Conservation (phyloP, 1,284 basidiomycete species). For the Cerioporus squamosus region DNA sequence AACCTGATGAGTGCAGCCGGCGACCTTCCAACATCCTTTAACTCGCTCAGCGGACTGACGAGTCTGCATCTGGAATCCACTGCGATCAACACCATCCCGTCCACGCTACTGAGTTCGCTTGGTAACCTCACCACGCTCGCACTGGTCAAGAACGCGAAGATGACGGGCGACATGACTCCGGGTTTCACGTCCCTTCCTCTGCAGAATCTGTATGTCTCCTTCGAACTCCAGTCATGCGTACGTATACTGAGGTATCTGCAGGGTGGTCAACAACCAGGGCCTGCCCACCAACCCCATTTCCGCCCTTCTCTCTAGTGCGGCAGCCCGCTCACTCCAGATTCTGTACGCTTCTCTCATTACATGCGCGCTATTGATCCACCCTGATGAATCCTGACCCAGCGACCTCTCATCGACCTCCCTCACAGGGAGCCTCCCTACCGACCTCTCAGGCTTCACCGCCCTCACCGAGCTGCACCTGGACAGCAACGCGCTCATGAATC, state of each 20-base stretch:
- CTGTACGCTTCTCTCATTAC: slow-evolving; percentile 33
- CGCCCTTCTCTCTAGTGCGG: slow-evolving; percentile 36
- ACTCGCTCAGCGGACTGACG: slow-evolving; percentile 42
- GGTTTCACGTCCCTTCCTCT: slow-evolving; percentile 41
- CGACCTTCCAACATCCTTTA: slow-evolving; percentile 42
- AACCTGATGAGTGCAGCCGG: slow-evolving; percentile 38
- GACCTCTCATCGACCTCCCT: slow-evolving; percentile 37
- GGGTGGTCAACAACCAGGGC: slow-evolving; percentile 41
- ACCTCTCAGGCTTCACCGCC: slow-evolving; percentile 33
- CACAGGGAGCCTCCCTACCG: slow-evolving; percentile 31
- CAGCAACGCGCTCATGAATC: slow-evolving; percentile 31
- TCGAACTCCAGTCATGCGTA: not conserved
- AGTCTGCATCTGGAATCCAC: slow-evolving; percentile 52
- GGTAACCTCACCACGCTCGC: slow-evolving; percentile 44
- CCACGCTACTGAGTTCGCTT: slow-evolving; percentile 40
- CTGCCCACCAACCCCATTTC: slow-evolving; percentile 36
- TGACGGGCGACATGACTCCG: slow-evolving; percentile 47
- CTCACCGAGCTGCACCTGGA: slow-evolving; percentile 38
- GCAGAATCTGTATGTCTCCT: slow-evolving; percentile 44
- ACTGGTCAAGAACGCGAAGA: slow-evolving; percentile 48
- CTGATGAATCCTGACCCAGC: slow-evolving; percentile 15
- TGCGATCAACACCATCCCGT: slow-evolving; percentile 43
- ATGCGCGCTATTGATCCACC: not conserved
- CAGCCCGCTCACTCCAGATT: slow-evolving; percentile 35
- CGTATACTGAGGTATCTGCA: slow-evolving; percentile 13